These are phyloP conservation scores for Gossypium sturtianum DNA, from an alignment of 345 rosid species.

Conservation along the genomic window DNA sequence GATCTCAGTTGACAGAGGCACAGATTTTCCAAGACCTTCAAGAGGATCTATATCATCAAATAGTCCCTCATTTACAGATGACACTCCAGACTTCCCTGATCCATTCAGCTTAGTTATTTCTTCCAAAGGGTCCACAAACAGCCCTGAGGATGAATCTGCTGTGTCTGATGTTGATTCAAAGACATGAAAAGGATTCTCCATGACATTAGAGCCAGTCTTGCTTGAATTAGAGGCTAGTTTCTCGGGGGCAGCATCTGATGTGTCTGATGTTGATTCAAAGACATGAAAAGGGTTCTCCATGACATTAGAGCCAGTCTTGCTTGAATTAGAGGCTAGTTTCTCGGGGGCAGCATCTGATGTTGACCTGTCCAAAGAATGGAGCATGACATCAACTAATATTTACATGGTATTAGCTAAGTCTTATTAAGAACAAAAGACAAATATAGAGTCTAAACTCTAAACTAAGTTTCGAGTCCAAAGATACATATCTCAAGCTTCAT, in stretches of 20 bases:
- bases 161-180: conserved; percentile 39
- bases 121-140: conserved; percentile 39
- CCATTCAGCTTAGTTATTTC: conserved; percentile 38
- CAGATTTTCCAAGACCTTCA: conserved; percentile 45
- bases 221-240: conserved; percentile 32
- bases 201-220: conserved; percentile 31
- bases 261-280: conserved; percentile 38
- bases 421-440: not conserved
- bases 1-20: conserved; percentile 37
- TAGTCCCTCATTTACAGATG: conserved; percentile 35
- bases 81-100: conserved; percentile 32
- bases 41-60: conserved; percentile 40
- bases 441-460: not conserved
- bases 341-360: conserved; percentile 37
- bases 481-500: not conserved
- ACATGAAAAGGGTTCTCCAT: conserved; percentile 59
- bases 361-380: conserved; percentile 36
- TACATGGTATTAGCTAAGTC: not conserved
- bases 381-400: conserved; percentile 2
- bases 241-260: conserved; percentile 35
- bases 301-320: conserved; percentile 32
- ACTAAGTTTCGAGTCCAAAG: not conserved
- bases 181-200: conserved; percentile 59
- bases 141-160: conserved; percentile 30
- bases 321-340: conserved; percentile 31